Conservation (phyloP, 164 flowering plant species). For the Macadamia tetraphylla region DNA sequence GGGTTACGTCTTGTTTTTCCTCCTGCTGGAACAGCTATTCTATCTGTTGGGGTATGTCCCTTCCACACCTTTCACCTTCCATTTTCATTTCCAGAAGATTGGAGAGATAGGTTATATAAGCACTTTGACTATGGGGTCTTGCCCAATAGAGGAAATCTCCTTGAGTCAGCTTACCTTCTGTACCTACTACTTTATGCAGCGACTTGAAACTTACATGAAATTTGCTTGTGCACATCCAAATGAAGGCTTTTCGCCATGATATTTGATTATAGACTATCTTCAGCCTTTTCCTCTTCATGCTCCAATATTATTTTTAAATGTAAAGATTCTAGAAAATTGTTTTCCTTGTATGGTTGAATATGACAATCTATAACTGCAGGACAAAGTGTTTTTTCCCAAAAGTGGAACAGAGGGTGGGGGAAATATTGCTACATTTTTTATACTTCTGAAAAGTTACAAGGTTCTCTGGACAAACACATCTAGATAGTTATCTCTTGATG, state of each 20-base stretch:
- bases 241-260: background rate
- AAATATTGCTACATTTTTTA: no score
- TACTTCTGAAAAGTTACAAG: no score
- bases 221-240: background rate
- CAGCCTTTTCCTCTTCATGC: no score
- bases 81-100: background rate
- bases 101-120: background rate
- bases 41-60: conserved; percentile 55
- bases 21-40: conserved; percentile 82
- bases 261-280: background rate
- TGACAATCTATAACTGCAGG: no score
- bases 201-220: background rate
- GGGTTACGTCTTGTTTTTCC: conserved; percentile 92
- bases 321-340: no score
- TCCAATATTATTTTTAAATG: no score
- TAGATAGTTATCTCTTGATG: no score
- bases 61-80: background rate
- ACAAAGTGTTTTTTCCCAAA: no score
- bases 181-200: background rate
- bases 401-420: no score
- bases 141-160: background rate
- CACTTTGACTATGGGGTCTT: background rate
- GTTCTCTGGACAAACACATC: no score
- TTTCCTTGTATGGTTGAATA: no score
- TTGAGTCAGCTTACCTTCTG: background rate